These are phyloP conservation scores for Pythium biforme DNA, from an alignment of 352 stramenopile species.

Conservation along the genomic window DNA sequence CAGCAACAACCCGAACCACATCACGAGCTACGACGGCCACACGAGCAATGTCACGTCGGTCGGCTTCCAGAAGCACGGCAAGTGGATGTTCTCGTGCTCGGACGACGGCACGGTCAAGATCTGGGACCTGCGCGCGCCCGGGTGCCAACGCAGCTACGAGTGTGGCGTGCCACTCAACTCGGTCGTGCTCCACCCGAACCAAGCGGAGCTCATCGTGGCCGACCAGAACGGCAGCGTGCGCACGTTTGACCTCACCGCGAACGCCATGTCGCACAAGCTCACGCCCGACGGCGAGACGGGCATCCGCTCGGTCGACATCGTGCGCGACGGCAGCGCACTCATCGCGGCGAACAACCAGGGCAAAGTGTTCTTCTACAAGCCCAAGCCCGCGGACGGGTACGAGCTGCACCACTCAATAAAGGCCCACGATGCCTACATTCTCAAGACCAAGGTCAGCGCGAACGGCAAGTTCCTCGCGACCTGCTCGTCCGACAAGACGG, in stretches of 20 bases:
- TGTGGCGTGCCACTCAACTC: slow-evolving; percentile 92
- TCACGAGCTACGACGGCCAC: slow-evolving; percentile 96
- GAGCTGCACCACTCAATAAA: slow-evolving; percentile 66
- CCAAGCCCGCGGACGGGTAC: slow-evolving; percentile 61
- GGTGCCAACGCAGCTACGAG: slow-evolving; percentile 88
- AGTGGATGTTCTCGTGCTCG: slow-evolving; percentile 97
- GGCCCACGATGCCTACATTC: slow-evolving; percentile 90
- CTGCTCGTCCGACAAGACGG: slow-evolving; percentile 90
- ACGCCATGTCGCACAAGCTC: slow-evolving; percentile 64
- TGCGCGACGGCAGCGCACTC: slow-evolving; percentile 89
- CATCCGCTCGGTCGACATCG: slow-evolving; percentile 93
- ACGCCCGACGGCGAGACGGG: slow-evolving; percentile 67
- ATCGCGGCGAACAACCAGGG: slow-evolving; percentile 94
- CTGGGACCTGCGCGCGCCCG: slow-evolving; percentile 90
- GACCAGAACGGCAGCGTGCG: slow-evolving; percentile 94
- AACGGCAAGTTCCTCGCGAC: slow-evolving; percentile 90
- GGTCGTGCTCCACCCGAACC: slow-evolving; percentile 95
- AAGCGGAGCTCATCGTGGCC: slow-evolving; percentile 77
- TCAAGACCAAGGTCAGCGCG: slow-evolving; percentile 89
- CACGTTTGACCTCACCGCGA: slow-evolving; percentile 89
- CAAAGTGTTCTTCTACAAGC: slow-evolving; percentile 93
- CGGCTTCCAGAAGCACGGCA: slow-evolving; percentile 96
- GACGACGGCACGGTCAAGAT: slow-evolving; percentile 97
- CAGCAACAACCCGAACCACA: slow-evolving; percentile 93
- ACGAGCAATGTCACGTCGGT: slow-evolving; percentile 95